Evolutionary conservation across 768 basidiomycete genomes (phyloP), one percentile per base, ranked within the genome.

Genomic region (Pleurotus djamor): DNA sequence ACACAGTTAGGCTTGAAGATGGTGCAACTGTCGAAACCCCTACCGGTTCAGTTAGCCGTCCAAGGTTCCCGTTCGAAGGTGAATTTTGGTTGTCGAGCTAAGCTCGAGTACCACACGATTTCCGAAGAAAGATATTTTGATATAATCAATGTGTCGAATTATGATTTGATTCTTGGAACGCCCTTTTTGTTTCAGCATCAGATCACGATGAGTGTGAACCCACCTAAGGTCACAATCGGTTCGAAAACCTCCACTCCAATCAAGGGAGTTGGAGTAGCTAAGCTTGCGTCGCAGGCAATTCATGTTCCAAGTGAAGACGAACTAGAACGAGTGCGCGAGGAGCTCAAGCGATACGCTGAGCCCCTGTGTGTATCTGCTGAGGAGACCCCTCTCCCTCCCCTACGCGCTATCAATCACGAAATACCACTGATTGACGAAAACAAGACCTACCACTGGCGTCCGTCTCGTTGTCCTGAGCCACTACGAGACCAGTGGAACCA

Each of bases 161-260:
- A 77, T 38, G 69, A 77, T 21, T 21, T 69, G 4, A 70, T 73
- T 9, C 61, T 74, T 0, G 67, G 72, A 2, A 72, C 71, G 0
- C 72, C 70, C 4, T 73, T 71, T 44, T 16, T 72, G 0, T 70
- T 60, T 32, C 69, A 72, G 21, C 52, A 65, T 36, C 38, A 57
- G 14, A 16, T 65, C 0, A 41, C 59, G 2, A 32, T 65, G 50
- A 64, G 66, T 10, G 60, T 59, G 21, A 56, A 60, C 58, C 64
- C 57, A 50, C 17, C 64, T 10, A 41, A 50, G 2, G 38, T 65
- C 34, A 51, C 49, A 1, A 58, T 65, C 3, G 62, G 60, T 1
- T 61, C 54, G 21, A 28, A 14, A 4, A 16, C 10, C 1, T 17
- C 60, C 1, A 12, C 48, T 6, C 64, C 62, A 0, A 55, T 65